Base-by-base conservation (phyloP, 75 land plant species). In the Pinus taeda region DNA sequence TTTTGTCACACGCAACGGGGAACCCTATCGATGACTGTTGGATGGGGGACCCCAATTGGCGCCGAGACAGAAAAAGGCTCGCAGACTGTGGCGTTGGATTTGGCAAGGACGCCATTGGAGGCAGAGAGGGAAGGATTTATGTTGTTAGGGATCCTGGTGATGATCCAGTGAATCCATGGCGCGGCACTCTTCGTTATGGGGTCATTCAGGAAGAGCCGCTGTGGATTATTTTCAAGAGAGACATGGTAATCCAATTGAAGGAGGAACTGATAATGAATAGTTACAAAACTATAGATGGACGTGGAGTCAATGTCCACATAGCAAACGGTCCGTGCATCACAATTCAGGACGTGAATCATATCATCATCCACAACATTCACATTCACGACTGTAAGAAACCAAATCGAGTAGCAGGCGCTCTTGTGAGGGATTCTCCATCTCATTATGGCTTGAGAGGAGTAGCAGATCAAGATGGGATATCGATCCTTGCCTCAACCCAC, bases 1-100 rank as follows among this genome's bases (percentile, higher is more conserved):
- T 6, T 45, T 45, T 45, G 49, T 6, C 49, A 45, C 8, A 45
- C 0, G 49, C 49, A 45, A 45, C 49, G 49, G 49, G 61, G 4
- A 76, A 76, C 75, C 39, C 29, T 1, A 83, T 83, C 14, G 85
- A 83, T 61, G 72, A 42, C 14, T 83, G 85, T 75, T 82, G 85
- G 84, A 3, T 60, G 14, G 26, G 22, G 22, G 78, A 75, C 39
- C 59, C 73, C 15, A 4, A 60, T 4, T 83, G 84, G 84, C 18
- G 29, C 3, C 22, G 0, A 1, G 3, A 83, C 60, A 80, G 85
- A 4, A 72, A 30, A 37, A 9, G 59, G 37, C 73, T 83, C 4
- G 85, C 85, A 11, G 79, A 76, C 14, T 83, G 85, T 45, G 85
- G 64, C 6, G n/a, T 75, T 15, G 85, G 85, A 26, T 83, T 82